Evolutionary conservation across 2,329 filamentous ascomycete genomes (phyloP).

Genomic region (Fusarium xylarioides): DNA sequence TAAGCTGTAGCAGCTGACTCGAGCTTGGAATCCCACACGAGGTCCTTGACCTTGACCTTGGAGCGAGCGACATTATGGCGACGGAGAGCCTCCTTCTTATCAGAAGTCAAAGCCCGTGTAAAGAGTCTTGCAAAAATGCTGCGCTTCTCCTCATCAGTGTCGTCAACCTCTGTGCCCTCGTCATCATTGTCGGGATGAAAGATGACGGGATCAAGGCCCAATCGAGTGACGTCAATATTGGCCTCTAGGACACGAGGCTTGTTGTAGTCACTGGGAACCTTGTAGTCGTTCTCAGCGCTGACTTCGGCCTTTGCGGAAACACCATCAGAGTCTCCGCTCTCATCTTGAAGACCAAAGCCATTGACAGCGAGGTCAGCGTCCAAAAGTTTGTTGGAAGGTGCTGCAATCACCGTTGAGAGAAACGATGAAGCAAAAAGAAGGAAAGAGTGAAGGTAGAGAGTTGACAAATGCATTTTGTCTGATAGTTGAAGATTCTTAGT

Average conservation of each 20-base stretch:
- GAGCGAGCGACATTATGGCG: conserved; percentile 32
- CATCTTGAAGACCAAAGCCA: neutral
- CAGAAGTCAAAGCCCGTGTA: conserved; percentile 22
- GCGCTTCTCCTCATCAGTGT: neutral
- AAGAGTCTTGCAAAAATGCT: neutral
- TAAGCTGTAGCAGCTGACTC: conserved; percentile 17
- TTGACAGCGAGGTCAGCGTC: neutral
- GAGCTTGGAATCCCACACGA: conserved; percentile 29
- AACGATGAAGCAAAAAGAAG: conserved; percentile 20
- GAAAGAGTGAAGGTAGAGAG: neutral
- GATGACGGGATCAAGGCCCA: neutral
- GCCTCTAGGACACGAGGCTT: neutral
- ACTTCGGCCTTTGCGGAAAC: neutral
- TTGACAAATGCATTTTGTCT: conserved; percentile 24
- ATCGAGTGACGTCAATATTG: neutral
- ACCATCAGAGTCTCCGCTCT: neutral
- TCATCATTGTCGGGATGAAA: neutral
- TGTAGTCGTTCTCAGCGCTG: neutral
- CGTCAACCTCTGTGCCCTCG: neutral
- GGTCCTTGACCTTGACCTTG: conserved; percentile 20
- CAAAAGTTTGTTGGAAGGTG: neutral
- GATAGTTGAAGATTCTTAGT: neutral
- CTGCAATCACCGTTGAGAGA: neutral
- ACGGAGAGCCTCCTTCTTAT: conserved; percentile 21
- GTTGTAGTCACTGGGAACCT: neutral